Base-by-base conservation (phyloP, 768 basidiomycete genomes). In the Dacryopinax spathularia region DNA sequence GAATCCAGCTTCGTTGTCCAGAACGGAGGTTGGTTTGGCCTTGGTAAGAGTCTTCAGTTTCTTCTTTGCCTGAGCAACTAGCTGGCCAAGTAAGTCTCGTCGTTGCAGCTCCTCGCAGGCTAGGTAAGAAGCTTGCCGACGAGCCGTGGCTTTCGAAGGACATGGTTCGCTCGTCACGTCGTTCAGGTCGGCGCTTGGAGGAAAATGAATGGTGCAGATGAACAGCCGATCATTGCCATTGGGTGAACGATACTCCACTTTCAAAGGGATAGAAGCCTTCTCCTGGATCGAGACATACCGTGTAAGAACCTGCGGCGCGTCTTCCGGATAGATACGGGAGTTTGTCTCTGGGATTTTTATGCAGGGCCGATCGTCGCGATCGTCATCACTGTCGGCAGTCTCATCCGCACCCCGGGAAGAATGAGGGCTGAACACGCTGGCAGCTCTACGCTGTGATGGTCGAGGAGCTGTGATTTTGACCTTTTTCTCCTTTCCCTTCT, bases 301-400 rank as follows among this genome's bases (percentile, higher is more conserved):
- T 70, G 83, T 80, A 18, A 90, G 71, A 16, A 81, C 79, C 15
- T 77, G 74, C 0, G 80, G 76, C 22, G 87, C 84, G 69, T 88
- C 80, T 60, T 78, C 75, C n/a, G 75, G 74, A 68, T 80, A 80
- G 61, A 91, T 78, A 56, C 79, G 78, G 22, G 81, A 79, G 48
- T 84, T 78, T 12, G 86, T 84, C 1, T 80, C 78, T 1, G 89
- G 81, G 69, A 90, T 87, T 65, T 78, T 72, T 44, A 90, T 77
- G 65, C 66, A 81, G 20, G 72, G 66, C 44, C 69, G 72, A 7
- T 63, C 62, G 20, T 64, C 65, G n/a, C 71, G 67, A 1, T 74
- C 73, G 16, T 83, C 80, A 33, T 79, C 79, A 59, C 74, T 78
- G 63, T 82, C 81, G 0, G 79, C 79, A 39, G 76, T 43, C 72